A percentile compares a stretch with the other conserved stretches of the same genome.
Evolutionary conservation across 2,329 filamentous ascomycete species (phyloP).

Genomic region (Fusarium sp.): DNA sequence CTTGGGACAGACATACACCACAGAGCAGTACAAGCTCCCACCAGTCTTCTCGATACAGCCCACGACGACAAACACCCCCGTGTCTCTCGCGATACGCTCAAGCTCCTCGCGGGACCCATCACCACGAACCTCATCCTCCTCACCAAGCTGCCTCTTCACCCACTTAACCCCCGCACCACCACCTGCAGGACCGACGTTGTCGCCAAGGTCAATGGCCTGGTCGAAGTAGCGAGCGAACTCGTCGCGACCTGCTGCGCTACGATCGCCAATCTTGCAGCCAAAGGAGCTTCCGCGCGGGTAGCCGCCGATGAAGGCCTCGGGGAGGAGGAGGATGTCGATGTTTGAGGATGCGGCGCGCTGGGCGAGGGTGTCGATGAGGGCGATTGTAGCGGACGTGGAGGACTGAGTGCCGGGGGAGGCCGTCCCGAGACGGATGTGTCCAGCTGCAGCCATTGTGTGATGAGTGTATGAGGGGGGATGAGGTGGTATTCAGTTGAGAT

Average conservation of each 20-base stretch:
- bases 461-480: neutral
- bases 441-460: constrained; percentile 32
- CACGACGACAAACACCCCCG: constrained; percentile 84
- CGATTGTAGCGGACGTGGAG: constrained; percentile 71
- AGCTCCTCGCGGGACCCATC: constrained; percentile 81
- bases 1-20: constrained; percentile 82
- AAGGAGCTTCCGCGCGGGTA: constrained; percentile 88
- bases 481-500: neutral
- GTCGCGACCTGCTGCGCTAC: constrained; percentile 77
- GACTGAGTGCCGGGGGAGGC: constrained; percentile 66
- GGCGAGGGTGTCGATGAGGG: constrained; percentile 73
- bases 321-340: constrained; percentile 83
- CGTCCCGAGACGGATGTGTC: constrained; percentile 65
- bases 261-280: constrained; percentile 78
- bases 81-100: constrained; percentile 80
- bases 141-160: constrained; percentile 70
- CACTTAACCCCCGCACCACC: constrained; percentile 80
- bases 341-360: constrained; percentile 67
- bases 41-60: constrained; percentile 84
- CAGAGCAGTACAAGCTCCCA: constrained; percentile 86
- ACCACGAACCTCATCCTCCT: constrained; percentile 54
- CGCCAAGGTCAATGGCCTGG: constrained; percentile 83
- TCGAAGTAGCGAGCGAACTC: constrained; percentile 87
- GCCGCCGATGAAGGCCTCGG: constrained; percentile 91
- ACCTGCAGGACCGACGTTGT: constrained; percentile 69